These are phyloP conservation scores for Beauveria sp. DNA, from an alignment of 2,329 filamentous ascomycete genomes.

Conservation along the genomic window DNA sequence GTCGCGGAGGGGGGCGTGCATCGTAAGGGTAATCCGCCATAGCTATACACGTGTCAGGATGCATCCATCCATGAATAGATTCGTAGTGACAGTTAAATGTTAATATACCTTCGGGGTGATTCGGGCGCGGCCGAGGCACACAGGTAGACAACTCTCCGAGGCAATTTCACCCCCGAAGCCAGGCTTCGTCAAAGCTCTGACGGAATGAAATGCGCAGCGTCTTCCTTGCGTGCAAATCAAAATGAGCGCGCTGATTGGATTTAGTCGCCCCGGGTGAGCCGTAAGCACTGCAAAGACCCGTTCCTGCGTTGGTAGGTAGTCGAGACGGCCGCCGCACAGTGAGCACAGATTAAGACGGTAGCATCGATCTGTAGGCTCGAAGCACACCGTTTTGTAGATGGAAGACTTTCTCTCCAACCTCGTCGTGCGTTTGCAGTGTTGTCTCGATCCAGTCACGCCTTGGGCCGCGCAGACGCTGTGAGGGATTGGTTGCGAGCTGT, in stretches of 20 bases:
- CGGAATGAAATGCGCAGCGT: no score
- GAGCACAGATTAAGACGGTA: not conserved
- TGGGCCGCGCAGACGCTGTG: not conserved
- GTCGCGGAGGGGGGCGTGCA: slow-evolving; percentile 37
- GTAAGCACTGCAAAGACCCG: not conserved
- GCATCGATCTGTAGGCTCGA: not conserved
- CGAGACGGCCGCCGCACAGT: not conserved
- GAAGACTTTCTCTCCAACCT: not conserved
- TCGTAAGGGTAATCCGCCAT: slow-evolving; percentile 55
- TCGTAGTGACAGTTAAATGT: not conserved
- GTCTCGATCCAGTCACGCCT: not conserved
- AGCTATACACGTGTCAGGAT: slow-evolving; percentile 15
- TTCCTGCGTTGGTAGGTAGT: not conserved
- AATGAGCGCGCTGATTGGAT: not conserved
- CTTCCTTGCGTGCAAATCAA: not conserved
- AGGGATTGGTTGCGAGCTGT: slow-evolving; percentile 2
- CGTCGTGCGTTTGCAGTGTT: not conserved
- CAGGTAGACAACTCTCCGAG: not conserved
- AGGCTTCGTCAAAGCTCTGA: not conserved
- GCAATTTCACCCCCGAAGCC: not conserved
- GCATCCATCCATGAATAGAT: not conserved
- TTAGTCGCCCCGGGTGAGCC: not conserved
- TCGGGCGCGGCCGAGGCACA: not conserved
- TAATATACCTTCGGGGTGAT: not conserved
- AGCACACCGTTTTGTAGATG: not conserved